Conservation (phyloP, 345 rosid species). For the Melaleuca alternifolia region DNA sequence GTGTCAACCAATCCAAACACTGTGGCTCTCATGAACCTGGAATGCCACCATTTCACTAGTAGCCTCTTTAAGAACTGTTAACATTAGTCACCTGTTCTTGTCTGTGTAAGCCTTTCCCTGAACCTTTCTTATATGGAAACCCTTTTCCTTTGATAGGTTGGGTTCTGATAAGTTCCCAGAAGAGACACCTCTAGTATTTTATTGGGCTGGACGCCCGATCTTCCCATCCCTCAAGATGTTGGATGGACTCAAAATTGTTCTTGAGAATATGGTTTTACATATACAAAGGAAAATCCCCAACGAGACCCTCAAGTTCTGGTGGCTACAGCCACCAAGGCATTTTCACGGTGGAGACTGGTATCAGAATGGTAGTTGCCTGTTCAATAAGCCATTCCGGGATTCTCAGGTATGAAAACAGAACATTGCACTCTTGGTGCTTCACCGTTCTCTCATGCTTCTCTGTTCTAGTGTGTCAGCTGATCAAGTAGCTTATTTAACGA, state of each 20-base stretch:
- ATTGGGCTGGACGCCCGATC: slow-evolving; percentile 53
- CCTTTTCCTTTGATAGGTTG: slow-evolving; percentile 51
- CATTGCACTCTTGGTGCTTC: background rate
- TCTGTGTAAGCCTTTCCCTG: background rate
- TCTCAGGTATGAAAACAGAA: slow-evolving; percentile 36
- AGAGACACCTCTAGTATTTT: slow-evolving; percentile 79
- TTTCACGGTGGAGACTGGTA: slow-evolving; percentile 93
- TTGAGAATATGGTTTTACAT: slow-evolving; percentile 56
- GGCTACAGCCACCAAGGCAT: slow-evolving; percentile 90
- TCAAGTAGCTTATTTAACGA: background rate
- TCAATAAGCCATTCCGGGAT: slow-evolving; percentile 53
- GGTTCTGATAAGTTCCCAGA: slow-evolving; percentile 82
- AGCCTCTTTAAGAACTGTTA: background rate
- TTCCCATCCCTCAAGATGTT: slow-evolving; percentile 56
- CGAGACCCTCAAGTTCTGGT: slow-evolving; percentile 75
- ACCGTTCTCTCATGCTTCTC: background rate
- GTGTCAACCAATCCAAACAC: background rate
- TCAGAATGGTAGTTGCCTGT: slow-evolving; percentile 87
- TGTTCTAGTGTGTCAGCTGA: background rate
- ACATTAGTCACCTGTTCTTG: background rate
- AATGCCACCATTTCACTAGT: background rate
- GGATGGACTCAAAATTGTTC: slow-evolving; percentile 69
- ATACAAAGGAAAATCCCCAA: slow-evolving; percentile 50
- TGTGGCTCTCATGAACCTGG: background rate
- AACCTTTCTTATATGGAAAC: background rate